Percentiles rank a stretch among this genome's conserved stretches.
phyloP scores from a whole-genome alignment of 2,329 filamentous ascomycete genomes.

The Stagonosporopsis rhizophila region DNA sequence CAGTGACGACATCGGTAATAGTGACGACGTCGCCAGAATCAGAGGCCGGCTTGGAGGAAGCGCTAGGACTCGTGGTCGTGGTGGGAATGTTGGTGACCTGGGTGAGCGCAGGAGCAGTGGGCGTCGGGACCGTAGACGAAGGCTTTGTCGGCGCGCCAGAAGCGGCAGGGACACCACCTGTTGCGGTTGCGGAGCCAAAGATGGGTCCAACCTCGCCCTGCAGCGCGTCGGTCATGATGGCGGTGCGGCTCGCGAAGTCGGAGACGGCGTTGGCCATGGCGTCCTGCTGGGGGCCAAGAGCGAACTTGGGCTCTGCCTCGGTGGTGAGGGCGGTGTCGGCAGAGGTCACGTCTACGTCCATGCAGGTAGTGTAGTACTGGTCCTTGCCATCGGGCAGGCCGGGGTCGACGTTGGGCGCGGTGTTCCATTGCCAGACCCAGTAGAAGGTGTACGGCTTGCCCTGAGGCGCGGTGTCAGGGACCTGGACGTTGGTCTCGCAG shows the following conservation, averaged over 20 bases:
- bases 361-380: constrained; percentile 67
- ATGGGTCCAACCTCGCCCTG: constrained; percentile 40
- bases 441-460: constrained; percentile 80
- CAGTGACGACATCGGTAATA: constrained; percentile 35
- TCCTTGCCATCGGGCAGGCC: constrained; percentile 56
- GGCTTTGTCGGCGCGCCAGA: constrained; percentile 13
- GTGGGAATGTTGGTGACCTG: constrained; percentile 26
- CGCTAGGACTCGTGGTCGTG: constrained; percentile 24
- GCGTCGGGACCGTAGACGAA: neutral
- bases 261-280: constrained; percentile 50
- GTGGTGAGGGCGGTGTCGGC: constrained; percentile 38
- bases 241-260: constrained; percentile 51
- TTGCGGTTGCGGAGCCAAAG: constrained; percentile 24
- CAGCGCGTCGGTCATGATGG: constrained; percentile 41
- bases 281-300: constrained; percentile 50
- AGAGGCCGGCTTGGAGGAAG: constrained; percentile 15
- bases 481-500: constrained; percentile 81
- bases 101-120: constrained; percentile 14
- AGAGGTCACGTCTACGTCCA: constrained; percentile 57
- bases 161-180: constrained; percentile 5
- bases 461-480: constrained; percentile 70
- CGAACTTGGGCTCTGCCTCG: constrained; percentile 25
- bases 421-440: constrained; percentile 94
- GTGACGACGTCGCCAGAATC: constrained; percentile 22
- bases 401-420: constrained; percentile 43